Base-by-base conservation (phyloP, 2,329 filamentous ascomycete genomes). In the Myotisia sp. region DNA sequence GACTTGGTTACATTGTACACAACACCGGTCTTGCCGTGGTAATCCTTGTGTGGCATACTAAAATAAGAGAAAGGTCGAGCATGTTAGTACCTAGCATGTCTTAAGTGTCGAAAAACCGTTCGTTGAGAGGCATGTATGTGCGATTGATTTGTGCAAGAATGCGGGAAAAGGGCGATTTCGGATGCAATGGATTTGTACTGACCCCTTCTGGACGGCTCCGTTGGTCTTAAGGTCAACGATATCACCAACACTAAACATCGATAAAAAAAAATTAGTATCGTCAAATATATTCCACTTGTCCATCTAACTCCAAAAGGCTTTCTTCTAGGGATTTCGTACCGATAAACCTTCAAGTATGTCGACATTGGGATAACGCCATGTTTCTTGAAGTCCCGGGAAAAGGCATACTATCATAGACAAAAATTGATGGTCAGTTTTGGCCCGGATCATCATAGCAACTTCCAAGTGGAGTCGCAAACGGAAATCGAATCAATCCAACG, bases 1-100 rank as follows among this genome's bases (percentile, higher is more conserved):
- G 76, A 81, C 78, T 94, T 93, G 69, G 87, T 90, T 57, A 98
- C 90, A 74, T 98, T 98, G 82, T 92, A 93, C 68, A 93, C 70
- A 56, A 93, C 82, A 62, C 85, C 85, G 47, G 86, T 93, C 82
- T 95, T 95, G 60, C 87, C 90, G 76, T 95, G 86, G 79, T 92
- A 94, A 70, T 93, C 81, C 76, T 94, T 94, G 79, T 86, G 85
- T 56, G 87, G 86, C 84, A 93, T 90, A 73, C 84, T 85, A 56
- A 62, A 52, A 40, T 43, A 26, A 26, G 18, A 14, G 24, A 10
- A 27, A 27, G 12, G 22, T 9, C 22, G 12, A 12, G 22, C n/a
- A n/a, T n/a, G n/a, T n/a, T n/a, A n/a, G n/a, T n/a, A n/a, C n/a
- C n/a, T n/a, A n/a, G n/a, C n/a, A n/a, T n/a, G n/a, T n/a, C n/a